Conservation (phyloP, 1,284 basidiomycete genomes). For the Heterobasidion parviporum region DNA sequence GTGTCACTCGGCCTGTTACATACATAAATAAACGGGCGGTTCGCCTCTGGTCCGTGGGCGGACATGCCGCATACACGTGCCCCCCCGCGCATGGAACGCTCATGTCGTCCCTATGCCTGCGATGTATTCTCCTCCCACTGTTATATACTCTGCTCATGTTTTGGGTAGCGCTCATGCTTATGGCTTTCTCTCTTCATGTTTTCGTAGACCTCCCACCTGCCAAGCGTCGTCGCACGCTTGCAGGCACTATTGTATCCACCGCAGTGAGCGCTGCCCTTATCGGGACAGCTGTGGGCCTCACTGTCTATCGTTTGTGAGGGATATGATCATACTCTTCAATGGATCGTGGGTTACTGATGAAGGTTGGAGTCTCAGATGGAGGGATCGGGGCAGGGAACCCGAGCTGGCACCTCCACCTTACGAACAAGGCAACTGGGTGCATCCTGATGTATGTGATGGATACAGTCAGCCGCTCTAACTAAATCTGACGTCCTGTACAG, state of each 20-base stretch:
- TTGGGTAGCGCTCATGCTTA: slow-evolving; percentile 9
- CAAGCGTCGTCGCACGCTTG: slow-evolving; percentile 59
- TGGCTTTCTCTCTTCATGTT: slow-evolving; percentile 12
- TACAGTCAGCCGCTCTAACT: not conserved
- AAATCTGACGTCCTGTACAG: slow-evolving; percentile 4
- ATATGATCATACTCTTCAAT: not conserved
- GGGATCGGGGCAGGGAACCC: slow-evolving; percentile 55
- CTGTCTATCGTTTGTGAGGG: slow-evolving; percentile 73
- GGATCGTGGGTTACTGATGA: slow-evolving; percentile 4
- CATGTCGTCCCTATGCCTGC: slow-evolving; percentile 9
- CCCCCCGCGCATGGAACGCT: slow-evolving; percentile 5
- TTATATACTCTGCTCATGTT: slow-evolving; percentile 8
- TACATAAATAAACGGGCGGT: not conserved
- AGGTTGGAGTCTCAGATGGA: slow-evolving; percentile 37
- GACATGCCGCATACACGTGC: slow-evolving; percentile 10
- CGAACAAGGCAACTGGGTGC: slow-evolving; percentile 52
- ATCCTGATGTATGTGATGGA: slow-evolving; percentile 18
- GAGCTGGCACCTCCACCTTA: slow-evolving; percentile 47
- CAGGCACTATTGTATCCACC: slow-evolving; percentile 70
- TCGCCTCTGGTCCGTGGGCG: not conserved
- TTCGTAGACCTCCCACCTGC: slow-evolving; percentile 36
- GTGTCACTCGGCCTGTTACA: not conserved
- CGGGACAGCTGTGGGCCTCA: slow-evolving; percentile 74
- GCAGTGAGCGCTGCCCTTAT: slow-evolving; percentile 75
- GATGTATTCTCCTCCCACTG: slow-evolving; percentile 7